These are phyloP conservation scores for Cercospora berteroae DNA, from an alignment of 2,329 filamentous ascomycete genomes.

Conservation along the genomic window DNA sequence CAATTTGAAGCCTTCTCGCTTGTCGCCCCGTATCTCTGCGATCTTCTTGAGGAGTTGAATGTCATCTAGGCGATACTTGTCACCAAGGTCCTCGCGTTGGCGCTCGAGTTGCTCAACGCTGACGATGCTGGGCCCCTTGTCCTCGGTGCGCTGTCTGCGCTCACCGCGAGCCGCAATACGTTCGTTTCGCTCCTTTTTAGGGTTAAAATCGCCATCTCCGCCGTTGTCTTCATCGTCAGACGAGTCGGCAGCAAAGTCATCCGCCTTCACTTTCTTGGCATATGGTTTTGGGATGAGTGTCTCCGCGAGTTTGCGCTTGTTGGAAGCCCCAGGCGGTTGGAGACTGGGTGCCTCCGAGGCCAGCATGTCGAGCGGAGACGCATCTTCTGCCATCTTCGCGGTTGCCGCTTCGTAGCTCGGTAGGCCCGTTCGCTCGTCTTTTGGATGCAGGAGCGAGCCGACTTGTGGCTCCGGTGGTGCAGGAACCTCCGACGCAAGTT, in stretches of 20 bases:
- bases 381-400: not conserved
- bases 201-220: constrained; percentile 7
- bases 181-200: not conserved
- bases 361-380: not conserved
- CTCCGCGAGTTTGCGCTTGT: not conserved
- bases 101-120: constrained; percentile 5
- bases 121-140: not conserved
- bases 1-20: not conserved
- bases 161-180: not conserved
- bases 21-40: constrained; percentile 3
- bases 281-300: not conserved
- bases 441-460: not conserved
- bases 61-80: constrained; percentile 8
- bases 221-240: not conserved
- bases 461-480: not conserved
- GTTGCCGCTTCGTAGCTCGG: constrained; percentile 2
- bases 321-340: not conserved
- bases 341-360: not conserved
- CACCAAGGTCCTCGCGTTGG: constrained; percentile 1
- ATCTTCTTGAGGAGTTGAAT: constrained; percentile 15
- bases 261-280: not conserved
- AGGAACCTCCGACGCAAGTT: constrained; percentile 3
- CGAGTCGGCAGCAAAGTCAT: not conserved
- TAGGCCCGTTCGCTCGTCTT: not conserved
- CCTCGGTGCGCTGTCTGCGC: not conserved